Evolutionary conservation across 495 filamentous ascomycete species (phyloP), one percentile per base, ranked within the genome.

Genomic region (Lasiosphaeria miniovina): DNA sequence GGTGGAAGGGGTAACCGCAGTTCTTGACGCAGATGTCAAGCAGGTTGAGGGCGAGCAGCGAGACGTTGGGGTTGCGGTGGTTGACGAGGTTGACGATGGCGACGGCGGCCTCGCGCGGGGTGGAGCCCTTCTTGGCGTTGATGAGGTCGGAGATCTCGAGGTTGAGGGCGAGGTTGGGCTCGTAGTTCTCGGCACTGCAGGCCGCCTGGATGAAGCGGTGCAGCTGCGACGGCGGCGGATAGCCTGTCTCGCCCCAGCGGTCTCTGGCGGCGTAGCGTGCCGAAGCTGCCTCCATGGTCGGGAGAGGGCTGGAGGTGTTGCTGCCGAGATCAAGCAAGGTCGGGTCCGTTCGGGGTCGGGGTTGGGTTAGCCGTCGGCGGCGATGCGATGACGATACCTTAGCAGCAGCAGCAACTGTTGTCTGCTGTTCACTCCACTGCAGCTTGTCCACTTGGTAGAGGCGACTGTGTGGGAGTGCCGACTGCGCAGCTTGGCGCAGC

Each of bases 21-120:
- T 98, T 98, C 77, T 98, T 98, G 72, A 97, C 94, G 73, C 93
- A 98, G 52, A 98, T 98, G 70, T 98, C 94, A 68, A 98, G 88
- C 55, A 98, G 86, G 83, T 88, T 77, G 70, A 98, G 82, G 56
- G 94, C 95, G 46, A 98, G 82, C 66, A 98, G 77, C 53, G 92
- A 86, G 59, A 98, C 90, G 77, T 97, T 98, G 53, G 90, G 88
- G 71, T 97, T 98, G 71, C 94, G 90, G 71, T 93, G 88, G 76
- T 98, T 98, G 81, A 97, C 86, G 63, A 93, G 89, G 72, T 89
- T 88, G 64, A 97, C 94, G 66, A 98, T 96, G 59, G 93, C 86
- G 57, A 96, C 83, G 34, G 95, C 93, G 36, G 94, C 91, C 85
- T 98, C 94, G 71, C 94, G 90, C 61, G 94, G 94, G 82, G 95